Percentiles rank a stretch among this genome's conserved stretches.
phyloP scores from a whole-genome alignment of 2,329 filamentous ascomycete genomes.

The Aspergillus hortae region DNA sequence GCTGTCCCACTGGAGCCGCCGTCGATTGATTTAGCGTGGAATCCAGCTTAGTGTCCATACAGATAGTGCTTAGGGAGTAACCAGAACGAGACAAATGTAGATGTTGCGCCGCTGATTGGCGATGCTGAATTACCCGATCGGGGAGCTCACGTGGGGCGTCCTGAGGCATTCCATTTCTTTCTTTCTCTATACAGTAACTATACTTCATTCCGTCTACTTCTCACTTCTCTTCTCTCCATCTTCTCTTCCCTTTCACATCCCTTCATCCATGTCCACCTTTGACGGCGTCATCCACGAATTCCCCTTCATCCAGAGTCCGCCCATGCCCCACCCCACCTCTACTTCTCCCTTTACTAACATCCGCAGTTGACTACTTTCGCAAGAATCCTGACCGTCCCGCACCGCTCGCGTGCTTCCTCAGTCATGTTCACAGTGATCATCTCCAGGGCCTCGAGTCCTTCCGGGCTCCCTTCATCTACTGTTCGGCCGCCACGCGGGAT shows the following conservation, averaged over 20 bases:
- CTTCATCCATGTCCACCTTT: constrained; percentile 70
- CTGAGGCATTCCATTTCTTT: no score
- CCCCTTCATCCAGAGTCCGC: constrained; percentile 66
- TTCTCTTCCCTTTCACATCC: not conserved
- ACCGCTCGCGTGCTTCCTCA: constrained; percentile 81
- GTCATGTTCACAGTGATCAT: constrained; percentile 91
- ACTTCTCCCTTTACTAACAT: constrained; percentile 9
- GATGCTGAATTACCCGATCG: no score
- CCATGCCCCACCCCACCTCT: not conserved
- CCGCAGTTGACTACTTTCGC: constrained; percentile 76
- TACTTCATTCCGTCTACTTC: no score
- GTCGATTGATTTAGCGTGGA: no score
- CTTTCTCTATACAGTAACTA: no score
- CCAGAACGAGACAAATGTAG: no score
- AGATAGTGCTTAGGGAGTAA: no score
- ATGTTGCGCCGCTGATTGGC: no score
- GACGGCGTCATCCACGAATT: constrained; percentile 71
- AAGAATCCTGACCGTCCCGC: constrained; percentile 50
- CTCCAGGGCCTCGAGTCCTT: constrained; percentile 74
- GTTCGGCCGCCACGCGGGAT: constrained; percentile 76
- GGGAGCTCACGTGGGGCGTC: no score
- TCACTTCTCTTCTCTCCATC: not conserved
- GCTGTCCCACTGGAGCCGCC: no score
- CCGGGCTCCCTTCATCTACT: constrained; percentile 81
- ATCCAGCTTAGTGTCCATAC: no score